These are phyloP conservation scores for Pichia thaimueangensis DNA, from an alignment of 805 yeast genomes.

Conservation along the genomic window DNA sequence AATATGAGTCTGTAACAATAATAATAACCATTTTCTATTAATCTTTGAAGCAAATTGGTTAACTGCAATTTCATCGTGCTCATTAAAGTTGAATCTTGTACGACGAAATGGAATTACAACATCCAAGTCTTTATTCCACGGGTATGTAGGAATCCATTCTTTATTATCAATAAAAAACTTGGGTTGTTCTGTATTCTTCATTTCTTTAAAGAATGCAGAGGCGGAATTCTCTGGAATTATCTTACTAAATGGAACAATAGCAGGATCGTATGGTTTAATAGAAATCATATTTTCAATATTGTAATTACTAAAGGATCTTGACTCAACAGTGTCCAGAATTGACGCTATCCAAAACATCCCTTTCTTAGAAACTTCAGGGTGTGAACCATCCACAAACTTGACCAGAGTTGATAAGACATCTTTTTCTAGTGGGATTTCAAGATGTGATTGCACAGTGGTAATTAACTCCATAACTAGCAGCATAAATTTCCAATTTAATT, in stretches of 20 bases:
- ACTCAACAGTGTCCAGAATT: conserved; percentile 31
- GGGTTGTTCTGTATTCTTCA: conserved; percentile 42
- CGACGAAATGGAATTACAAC: conserved; percentile 36
- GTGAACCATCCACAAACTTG: conserved; percentile 47
- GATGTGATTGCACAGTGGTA: conserved; percentile 45
- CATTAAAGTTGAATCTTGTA: conserved; percentile 28
- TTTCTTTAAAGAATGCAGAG: conserved; percentile 42
- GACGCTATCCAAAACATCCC: conserved; percentile 56
- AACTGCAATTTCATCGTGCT: conserved; percentile 38
- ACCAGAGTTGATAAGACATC: conserved; percentile 39
- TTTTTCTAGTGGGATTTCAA: conserved; percentile 40
- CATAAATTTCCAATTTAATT: conserved; percentile 51
- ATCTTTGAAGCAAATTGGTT: conserved; percentile 38
- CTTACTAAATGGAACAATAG: conserved; percentile 11
- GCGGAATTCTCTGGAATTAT: conserved; percentile 19
- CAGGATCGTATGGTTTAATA: conserved; percentile 25
- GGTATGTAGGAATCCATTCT: conserved; percentile 59
- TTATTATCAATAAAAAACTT: conserved; percentile 52
- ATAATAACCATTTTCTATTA: conserved; percentile 52
- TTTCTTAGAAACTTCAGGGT: conserved; percentile 58
- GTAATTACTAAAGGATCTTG: conserved; percentile 28
- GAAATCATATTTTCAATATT: conserved; percentile 36
- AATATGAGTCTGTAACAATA: conserved; percentile 44
- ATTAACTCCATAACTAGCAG: conserved; percentile 44
- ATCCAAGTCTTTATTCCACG: conserved; percentile 57